These are phyloP conservation scores for Saxophila tyrrhenica DNA, from an alignment of 495 filamentous ascomycete species.

Conservation along the genomic window DNA sequence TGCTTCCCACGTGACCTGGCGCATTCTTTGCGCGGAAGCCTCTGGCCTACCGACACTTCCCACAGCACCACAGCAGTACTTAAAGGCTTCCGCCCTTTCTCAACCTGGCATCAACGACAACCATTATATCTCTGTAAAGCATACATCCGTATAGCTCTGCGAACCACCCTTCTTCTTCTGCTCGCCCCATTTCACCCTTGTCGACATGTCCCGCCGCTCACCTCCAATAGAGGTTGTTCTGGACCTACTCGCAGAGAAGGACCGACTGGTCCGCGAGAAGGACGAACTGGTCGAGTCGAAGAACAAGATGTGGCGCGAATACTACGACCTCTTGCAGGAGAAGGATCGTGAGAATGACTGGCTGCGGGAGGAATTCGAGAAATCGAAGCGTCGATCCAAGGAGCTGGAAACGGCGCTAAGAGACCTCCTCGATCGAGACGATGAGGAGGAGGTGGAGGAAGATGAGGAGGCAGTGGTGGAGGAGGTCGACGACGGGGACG, in stretches of 20 bases:
- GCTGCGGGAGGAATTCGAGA: not conserved
- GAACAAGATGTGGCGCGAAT: slow-evolving; percentile 5
- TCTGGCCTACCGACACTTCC: too few relatives aligned
- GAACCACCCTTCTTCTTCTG: too few relatives aligned
- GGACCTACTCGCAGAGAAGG: slow-evolving; percentile 7
- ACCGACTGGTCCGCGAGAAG: not conserved
- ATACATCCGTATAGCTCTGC: too few relatives aligned
- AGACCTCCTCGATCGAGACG: not conserved
- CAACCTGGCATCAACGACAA: too few relatives aligned
- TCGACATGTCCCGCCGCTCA: not conserved
- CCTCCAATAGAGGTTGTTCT: not conserved
- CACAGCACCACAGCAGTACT: too few relatives aligned
- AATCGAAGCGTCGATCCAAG: not conserved
- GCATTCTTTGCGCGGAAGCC: too few relatives aligned
- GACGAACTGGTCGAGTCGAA: slow-evolving; percentile 9
- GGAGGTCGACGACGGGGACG: not conserved
- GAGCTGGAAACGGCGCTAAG: not conserved
- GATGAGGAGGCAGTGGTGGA: not conserved
- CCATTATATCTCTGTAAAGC: too few relatives aligned
- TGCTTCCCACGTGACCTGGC: too few relatives aligned
- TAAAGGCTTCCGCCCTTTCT: too few relatives aligned
- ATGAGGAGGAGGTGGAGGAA: not conserved
- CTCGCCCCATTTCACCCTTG: too few relatives aligned
- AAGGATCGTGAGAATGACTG: not conserved
- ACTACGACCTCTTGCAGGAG: not conserved